Evolutionary conservation across 495 filamentous ascomycete species (phyloP).

Genomic region (Hypoxylon fuscum): DNA sequence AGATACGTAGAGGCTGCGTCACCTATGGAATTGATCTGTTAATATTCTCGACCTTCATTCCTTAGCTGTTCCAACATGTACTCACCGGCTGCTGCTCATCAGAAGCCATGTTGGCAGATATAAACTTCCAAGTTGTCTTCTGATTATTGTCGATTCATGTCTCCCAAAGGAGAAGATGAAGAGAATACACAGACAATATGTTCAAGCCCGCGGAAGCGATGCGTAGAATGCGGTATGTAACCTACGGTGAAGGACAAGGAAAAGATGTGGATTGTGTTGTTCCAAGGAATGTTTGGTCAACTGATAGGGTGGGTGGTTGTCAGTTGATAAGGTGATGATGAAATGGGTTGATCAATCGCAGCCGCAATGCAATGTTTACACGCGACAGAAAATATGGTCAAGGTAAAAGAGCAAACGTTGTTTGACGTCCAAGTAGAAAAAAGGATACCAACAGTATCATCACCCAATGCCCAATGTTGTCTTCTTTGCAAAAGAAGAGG

Average conservation of each 20-base stretch:
- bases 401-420: background rate
- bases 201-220: constrained; percentile 5
- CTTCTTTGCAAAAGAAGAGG: constrained; percentile 7
- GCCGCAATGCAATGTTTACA: constrained; percentile 32
- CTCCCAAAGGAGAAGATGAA: constrained; percentile 16
- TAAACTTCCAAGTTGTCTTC: constrained; percentile 5
- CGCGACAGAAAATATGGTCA: constrained; percentile 13
- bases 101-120: constrained; percentile 45
- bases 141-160: constrained; percentile 27
- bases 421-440: constrained; percentile 1
- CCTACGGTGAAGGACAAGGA: constrained; percentile 8
- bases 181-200: constrained; percentile 18
- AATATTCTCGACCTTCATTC: constrained; percentile 12
- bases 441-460: constrained; percentile 5
- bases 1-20: constrained; percentile 65
- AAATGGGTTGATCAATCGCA: constrained; percentile 6
- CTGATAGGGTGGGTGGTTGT: too few relatives aligned
- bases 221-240: constrained; percentile 1
- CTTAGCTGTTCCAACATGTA: constrained; percentile 7
- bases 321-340: constrained; percentile 8
- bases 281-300: constrained; percentile 17
- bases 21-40: constrained; percentile 28
- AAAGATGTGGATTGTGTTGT: constrained; percentile 18
- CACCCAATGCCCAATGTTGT: constrained; percentile 1
- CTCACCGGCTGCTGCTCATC: constrained; percentile 54